Evolutionary conservation across 2,329 filamentous ascomycete species (phyloP).

Genomic region (Xylaria sp.): DNA sequence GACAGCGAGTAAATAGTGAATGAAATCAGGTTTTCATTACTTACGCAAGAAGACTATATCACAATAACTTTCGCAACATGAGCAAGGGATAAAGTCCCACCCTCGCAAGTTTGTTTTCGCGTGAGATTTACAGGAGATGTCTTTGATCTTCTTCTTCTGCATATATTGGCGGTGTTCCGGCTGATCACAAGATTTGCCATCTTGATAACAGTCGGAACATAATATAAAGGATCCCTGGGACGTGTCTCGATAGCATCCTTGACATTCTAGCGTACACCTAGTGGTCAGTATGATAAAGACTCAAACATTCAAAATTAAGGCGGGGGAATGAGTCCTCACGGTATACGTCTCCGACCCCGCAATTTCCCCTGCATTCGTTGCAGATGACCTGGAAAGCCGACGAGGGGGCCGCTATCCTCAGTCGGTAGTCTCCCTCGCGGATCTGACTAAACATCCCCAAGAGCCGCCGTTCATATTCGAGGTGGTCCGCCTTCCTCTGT

Average conservation of each 20-base stretch:
- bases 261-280: background rate
- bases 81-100: background rate
- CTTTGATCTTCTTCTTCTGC: background rate
- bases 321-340: background rate
- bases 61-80: background rate
- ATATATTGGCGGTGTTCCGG: background rate
- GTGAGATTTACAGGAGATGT: background rate
- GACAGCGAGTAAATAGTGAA: background rate
- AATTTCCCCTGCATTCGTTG: background rate
- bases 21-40: background rate
- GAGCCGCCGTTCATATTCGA: background rate
- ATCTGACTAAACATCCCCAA: background rate
- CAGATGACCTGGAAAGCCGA: background rate
- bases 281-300: background rate
- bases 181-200: background rate
- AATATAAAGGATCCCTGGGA: background rate
- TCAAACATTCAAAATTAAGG: background rate
- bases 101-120: background rate
- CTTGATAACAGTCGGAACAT: background rate
- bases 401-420: background rate
- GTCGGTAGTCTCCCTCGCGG: background rate
- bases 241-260: background rate
- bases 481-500: background rate
- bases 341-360: background rate
- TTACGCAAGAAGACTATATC: background rate